Evolutionary conservation across 305 asterid species (phyloP), one percentile per base, ranked within the genome.

Genomic region (Solanum hybrid): DNA sequence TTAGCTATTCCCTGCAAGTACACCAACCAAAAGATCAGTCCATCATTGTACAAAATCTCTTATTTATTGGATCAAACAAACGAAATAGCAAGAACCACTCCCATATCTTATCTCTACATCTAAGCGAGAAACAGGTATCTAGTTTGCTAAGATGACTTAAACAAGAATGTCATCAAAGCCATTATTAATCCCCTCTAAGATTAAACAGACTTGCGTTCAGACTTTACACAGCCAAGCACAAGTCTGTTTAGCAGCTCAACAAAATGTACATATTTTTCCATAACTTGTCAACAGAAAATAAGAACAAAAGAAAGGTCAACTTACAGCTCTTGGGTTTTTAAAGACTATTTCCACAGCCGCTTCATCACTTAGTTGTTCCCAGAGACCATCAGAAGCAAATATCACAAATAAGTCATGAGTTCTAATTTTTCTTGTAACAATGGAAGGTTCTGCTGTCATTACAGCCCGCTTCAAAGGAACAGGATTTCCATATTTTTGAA

Each of bases 361-460:
- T 76, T 97, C 97, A 81, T 97, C 99, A 36, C 95, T 95, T 91
- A 97, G 93, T 17, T 96, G 97, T 89, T 97, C 99, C 99, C 99
- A 97, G 78, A 97, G 97, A 89, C 99, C 99, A 94, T 97, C 99
- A 51, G 99, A 96, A 33, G 99, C 99, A 86, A 97, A 97, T 79
- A 97, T 97, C 83, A 97, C 73, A 91, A 97, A 97, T 89, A 94
- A 41, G 93, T 97, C 99, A 89, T 95, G 95, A 39, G 95, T 97
- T 90, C 93, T 91, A 14, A 97, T 94, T 94, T 95, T 95, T 92
- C 98, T 93, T 72, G 94, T 94, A 87, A 96, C 91, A 65, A 97
- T 95, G 51, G 99, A 96, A 89, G 99, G 99, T 91, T 96, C 99
- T 29, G 99, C 98, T 33, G 98, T 33, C 94, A 97, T 88, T 22